Evolutionary conservation across 179 eudicot species (phyloP).

Genomic region (Actinidia polygama): DNA sequence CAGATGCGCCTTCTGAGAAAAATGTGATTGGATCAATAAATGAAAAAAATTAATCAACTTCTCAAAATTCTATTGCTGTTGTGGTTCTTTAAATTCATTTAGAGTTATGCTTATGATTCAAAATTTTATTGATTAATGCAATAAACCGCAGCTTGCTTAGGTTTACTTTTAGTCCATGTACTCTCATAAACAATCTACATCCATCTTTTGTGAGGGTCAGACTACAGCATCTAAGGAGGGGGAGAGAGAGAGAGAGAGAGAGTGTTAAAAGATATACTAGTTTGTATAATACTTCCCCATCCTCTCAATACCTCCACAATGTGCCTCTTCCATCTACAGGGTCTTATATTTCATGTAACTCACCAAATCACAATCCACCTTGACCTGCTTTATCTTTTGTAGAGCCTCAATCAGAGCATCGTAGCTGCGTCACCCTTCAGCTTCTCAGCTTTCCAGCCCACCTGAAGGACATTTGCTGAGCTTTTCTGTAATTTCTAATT

Average conservation of each 20-base stretch:
- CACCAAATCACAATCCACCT: constrained; percentile 57
- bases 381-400: constrained; percentile 82
- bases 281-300: not conserved
- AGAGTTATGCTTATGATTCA: not conserved
- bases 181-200: not conserved
- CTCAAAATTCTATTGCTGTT: no score
- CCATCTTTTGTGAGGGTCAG: not conserved
- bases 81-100: not conserved
- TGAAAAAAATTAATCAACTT: not conserved
- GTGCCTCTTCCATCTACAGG: constrained; percentile 22
- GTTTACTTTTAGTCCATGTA: no score
- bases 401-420: constrained; percentile 70
- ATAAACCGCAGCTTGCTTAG: no score
- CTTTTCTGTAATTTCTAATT: constrained; percentile 54
- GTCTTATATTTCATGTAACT: constrained; percentile 61
- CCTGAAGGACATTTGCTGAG: constrained; percentile 68
- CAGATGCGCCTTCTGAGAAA: not conserved
- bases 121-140: not conserved
- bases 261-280: no score
- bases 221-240: not conserved
- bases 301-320: not conserved
- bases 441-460: constrained; percentile 62
- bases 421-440: constrained; percentile 24
- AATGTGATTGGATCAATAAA: not conserved
- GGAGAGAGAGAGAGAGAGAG: not conserved